Evolutionary conservation across 768 basidiomycete genomes (phyloP), one percentile per base, ranked within the genome.

Genomic region (Phylloporus scabripes): DNA sequence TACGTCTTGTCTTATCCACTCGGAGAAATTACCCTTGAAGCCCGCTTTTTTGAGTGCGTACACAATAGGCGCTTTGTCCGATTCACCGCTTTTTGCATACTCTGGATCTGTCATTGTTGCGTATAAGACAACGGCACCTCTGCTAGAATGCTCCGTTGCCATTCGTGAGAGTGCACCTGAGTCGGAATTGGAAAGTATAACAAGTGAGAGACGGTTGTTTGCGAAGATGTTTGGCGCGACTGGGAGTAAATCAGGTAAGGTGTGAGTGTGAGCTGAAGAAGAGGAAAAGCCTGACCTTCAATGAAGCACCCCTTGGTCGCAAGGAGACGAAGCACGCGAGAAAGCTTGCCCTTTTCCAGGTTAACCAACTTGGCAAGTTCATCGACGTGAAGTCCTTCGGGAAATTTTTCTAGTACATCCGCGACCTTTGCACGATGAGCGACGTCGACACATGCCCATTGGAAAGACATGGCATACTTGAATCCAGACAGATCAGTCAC

Each of bases 181-280:
- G 23, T 51, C 34, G 18, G 45, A 59, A 31, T 7, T 41, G 7
- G 59, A 57, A 34, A 50, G 55, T n/a, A 62, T 55, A 1, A 62
- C 39, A 6, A 66, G 57, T 3, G 67, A 70, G 26, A 69, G 54
- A 23, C 65, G 69, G 36, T 64, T 70, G 43, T 69, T 70, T 11
- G 66, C 61, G 49, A 66, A 70, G 0, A 46, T 47, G 17, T 67
- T 57, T 9, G 55, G 55, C 8, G 55, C 43, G 10, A 70, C 67
- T 62, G 17, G n/a, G 26, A 20, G 28, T 7, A 39, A 8, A 23
- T 23, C 21, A 21, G 2, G 20, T 29, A 8, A 49, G 49, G 20
- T 5, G 20, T n/a, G 31, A 28, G 9, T 33, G 17, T 9, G 11
- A 21, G 15, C 12, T 1, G 14, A 14, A 20, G 7, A 8, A 3